Evolutionary conservation across 2,329 filamentous ascomycete species (phyloP), one percentile per base, ranked within the genome.

Genomic region (Pseudogymnoascus sp.): DNA sequence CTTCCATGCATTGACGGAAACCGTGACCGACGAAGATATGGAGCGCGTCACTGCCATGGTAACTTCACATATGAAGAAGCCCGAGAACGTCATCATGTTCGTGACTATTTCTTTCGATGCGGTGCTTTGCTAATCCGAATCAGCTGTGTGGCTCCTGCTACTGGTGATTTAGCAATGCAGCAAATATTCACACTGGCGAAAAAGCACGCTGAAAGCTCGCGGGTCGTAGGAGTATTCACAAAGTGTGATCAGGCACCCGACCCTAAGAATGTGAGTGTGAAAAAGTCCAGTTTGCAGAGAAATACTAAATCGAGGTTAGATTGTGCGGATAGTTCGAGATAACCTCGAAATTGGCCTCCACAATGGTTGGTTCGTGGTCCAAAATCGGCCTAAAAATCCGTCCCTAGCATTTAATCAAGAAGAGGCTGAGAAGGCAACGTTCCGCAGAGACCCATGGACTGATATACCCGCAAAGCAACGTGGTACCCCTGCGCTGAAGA

Each of bases 11-110:
- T 68, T 65, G 10, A 63, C 68, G 1, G 59, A 66, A 21, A 65
- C 65, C 0, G 69, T 75, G 1, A 74, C 74, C 1, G 62, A 70
- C 12, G 37, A 65, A 11, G 76, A 77, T 16, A 70, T 69, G 63
- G 50, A 65, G 1, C 70, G 70, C 0, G 70, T 76, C 0, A 67
- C 69, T 14, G 66, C 64, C 2, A 73, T 78, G 74, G 71, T 75
- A 3, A 64, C 69, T 2, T 66, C 73, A 10, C 77, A 78, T 40
- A 76, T 78, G 73, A 68, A 65, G 12, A 70, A 72, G 12, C 67
- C 68, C 3, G 70, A 74, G 31, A 78, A 75, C 34, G 74, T 77
- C 18, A 72, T 78, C 14, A 75, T 78, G 75, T 77, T 50, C 70
- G 75, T 67, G 0, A 8, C 37, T 40, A 40, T 18, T n/a, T 16